Base-by-base conservation (phyloP, 1,139 yeast genomes). In the Casaregolazyma suthepensis region DNA sequence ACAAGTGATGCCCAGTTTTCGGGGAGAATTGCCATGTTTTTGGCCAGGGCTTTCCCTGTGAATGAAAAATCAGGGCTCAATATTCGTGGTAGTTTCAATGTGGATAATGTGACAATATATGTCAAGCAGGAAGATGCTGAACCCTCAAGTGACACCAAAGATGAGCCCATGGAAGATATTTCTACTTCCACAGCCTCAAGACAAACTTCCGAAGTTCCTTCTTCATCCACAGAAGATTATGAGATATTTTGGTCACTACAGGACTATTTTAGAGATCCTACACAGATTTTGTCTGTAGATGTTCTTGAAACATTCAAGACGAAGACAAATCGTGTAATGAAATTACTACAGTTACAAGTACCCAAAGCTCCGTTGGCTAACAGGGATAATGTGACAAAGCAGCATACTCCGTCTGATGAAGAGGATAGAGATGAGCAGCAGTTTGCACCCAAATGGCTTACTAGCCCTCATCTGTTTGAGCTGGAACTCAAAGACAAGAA, bases 61-160 rank as follows among this genome's bases (percentile, higher is more conserved):
- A 61, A 65, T 42, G 75, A 72, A 52, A 67, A 70, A 45, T 68
- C 73, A 5, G 75, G 74, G 3, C 60, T 71, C 19, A 72, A 72
- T 50, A 64, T 68, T 18, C 64, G 71, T 12, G 75, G 75, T 0
- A 66, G 66, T 15, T 72, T 65, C 59, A 68, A 72, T 55, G 59
- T 60, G 1, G 75, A 67, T 19, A 72, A 72, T 55, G 59, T 62
- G 13, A 71, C 75, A 1, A 50, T 55, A 23, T 70, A 69, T 45
- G 63, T 61, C 23, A 58, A 56, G 43, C 23, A 43, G 5, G 59
- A 59, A 26, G 55, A 44, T 5, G 61, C 56, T 10, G 59, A 51
- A 5, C 57, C 54, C n/a, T 52, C 46, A 13, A 54, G 50, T 18
- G 55, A 45, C 12, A 45, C 45, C n/a, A 46, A 51, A 17, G 54